Evolutionary conservation across 768 basidiomycete genomes (phyloP).

Genomic region (Xerocomellus intermedius): DNA sequence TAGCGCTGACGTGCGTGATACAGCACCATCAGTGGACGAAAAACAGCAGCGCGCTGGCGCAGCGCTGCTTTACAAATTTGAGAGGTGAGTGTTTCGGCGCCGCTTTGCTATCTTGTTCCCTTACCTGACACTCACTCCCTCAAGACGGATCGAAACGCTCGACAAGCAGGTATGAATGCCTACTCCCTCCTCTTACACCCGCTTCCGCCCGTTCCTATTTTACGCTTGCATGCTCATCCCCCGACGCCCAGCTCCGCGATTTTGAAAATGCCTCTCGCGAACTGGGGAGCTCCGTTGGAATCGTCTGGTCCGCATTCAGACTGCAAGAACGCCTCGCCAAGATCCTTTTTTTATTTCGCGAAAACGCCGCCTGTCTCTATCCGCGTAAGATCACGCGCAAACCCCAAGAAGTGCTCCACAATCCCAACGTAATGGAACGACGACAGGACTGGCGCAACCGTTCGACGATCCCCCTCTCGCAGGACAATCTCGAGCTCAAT

Average conservation of each 20-base stretch:
- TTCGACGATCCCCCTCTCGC: constrained; percentile 35
- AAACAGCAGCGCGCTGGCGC: constrained; percentile 47
- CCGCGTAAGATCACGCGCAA: constrained; percentile 43
- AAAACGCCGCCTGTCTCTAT: constrained; percentile 53
- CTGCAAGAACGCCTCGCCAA: constrained; percentile 49
- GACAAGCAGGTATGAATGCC: constrained; percentile 42
- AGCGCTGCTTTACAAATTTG: constrained; percentile 42
- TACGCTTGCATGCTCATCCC: not conserved
- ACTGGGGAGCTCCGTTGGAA: constrained; percentile 53
- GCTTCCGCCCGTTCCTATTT: not conserved
- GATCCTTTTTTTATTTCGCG: constrained; percentile 49
- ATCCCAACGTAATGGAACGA: constrained; percentile 30
- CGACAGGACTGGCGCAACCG: constrained; percentile 33
- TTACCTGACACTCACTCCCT: not conserved
- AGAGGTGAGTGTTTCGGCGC: constrained; percentile 34
- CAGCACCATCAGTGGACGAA: constrained; percentile 45
- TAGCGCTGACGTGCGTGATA: not conserved
- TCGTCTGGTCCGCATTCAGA: constrained; percentile 49
- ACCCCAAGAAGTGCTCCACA: constrained; percentile 35
- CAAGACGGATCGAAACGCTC: constrained; percentile 45
- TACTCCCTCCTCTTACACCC: not conserved
- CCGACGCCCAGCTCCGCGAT: constrained; percentile 42
- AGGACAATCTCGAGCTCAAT: constrained; percentile 44
- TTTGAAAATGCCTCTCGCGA: constrained; percentile 55
- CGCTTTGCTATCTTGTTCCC: not conserved